Base-by-base conservation (phyloP, 2,329 filamentous ascomycete genomes). In the Penicillium sp. region DNA sequence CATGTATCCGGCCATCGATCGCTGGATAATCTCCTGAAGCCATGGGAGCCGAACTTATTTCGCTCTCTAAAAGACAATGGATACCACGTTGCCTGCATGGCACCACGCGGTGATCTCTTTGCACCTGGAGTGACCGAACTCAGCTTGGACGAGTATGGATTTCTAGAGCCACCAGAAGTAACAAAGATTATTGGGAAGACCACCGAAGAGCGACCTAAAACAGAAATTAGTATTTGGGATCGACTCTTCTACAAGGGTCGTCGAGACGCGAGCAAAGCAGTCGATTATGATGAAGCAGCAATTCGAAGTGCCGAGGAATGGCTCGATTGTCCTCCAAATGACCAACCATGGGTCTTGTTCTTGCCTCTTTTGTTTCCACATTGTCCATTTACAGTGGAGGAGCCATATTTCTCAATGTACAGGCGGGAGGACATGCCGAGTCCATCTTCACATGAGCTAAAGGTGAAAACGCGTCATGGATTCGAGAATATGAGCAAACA, bases 371-470 rank as follows among this genome's bases (percentile, higher is more conserved):
- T 52, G 6, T 78, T 80, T 55, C 76, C 78, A 0, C 75, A 80
- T 56, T 77, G 74, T n/a, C 77, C 77, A 0, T 80, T 80, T 31
- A 68, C 75, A 19, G 77, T 80, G 1, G 78, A 81, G 52, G 77
- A 80, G 61, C 78, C 77, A 0, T 80, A 74, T 50, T 79, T 80
- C 52, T 76, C 72, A 9, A 78, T 79, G 75, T 79, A 81, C 45
- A 68, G 77, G 26, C 71, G 76, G 3, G 47, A 59, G 0, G 48
- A 64, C 1, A 48, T 52, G 51, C 67, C 76, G 37, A 16, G 48
- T 13, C 53, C 34, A 26, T 50, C 43, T n/a, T 31, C 24, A 11
- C 48, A 59, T 0, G 61, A 64, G 0, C 21, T 53, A 61, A 6
- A 65, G 40, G 40, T 43, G 28, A 3, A 8, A 1, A 16, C 10